Percentiles rank a stretch among this genome's conserved stretches.
phyloP scores from a whole-genome alignment of 1,284 basidiomycete genomes.

The Rhodotorula sp. region DNA sequence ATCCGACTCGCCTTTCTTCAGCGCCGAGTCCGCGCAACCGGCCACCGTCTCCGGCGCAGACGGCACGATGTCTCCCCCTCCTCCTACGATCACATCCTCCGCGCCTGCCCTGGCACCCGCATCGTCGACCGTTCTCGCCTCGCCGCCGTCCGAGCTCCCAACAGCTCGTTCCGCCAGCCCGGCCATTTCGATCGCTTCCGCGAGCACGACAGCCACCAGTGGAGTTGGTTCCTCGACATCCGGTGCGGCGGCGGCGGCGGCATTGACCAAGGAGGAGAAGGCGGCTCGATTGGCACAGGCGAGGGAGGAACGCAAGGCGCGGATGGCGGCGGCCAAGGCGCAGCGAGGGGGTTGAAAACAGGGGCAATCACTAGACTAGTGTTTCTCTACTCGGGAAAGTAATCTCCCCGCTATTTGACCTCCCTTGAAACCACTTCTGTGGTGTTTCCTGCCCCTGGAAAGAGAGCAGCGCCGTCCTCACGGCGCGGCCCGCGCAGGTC shows the following conservation, averaged over 20 bases:
- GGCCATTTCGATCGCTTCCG: neutral
- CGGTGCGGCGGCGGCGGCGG: neutral
- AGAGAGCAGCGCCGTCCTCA: too few relatives aligned
- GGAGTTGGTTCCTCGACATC: too few relatives aligned
- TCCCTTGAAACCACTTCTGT: too few relatives aligned
- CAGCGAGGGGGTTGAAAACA: neutral
- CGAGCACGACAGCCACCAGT: neutral
- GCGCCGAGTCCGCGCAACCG: neutral
- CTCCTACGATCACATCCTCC: neutral
- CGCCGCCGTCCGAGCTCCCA: neutral
- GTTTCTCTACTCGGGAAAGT: too few relatives aligned
- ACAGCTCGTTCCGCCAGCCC: neutral
- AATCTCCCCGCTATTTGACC: too few relatives aligned
- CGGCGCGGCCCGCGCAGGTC: too few relatives aligned
- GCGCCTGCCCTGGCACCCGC: neutral
- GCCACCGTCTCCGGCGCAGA: neutral
- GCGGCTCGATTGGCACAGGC: conserved; percentile 30
- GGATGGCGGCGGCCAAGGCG: conserved; percentile 36
- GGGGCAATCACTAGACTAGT: too few relatives aligned
- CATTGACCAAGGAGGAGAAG: conserved; percentile 36
- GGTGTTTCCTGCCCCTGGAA: too few relatives aligned
- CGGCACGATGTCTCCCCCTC: neutral
- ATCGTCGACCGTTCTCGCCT: neutral
- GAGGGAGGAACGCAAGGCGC: conserved; percentile 32
- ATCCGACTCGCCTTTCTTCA: neutral